These are phyloP conservation scores for Calonectria leucothoes DNA, from an alignment of 2,329 filamentous ascomycete species.

Conservation along the genomic window DNA sequence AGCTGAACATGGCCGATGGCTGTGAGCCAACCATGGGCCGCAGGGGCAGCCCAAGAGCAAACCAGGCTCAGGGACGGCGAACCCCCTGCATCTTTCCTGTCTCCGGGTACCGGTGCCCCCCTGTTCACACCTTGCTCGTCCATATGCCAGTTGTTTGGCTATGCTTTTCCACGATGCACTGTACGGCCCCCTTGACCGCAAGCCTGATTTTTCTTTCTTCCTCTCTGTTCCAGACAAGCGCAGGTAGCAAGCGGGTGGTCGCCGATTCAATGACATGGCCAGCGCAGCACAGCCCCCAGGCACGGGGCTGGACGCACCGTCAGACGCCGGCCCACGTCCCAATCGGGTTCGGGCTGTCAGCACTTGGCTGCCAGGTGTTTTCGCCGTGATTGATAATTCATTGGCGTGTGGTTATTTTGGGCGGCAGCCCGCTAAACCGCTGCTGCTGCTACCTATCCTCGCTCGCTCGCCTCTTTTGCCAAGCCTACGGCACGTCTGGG, in stretches of 20 bases:
- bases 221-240: neutral
- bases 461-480: too few species aligned
- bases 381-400: neutral
- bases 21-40: neutral
- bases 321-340: neutral
- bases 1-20: neutral
- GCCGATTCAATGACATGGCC: neutral
- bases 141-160: conserved; percentile 1
- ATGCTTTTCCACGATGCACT: neutral
- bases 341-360: neutral
- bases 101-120: neutral
- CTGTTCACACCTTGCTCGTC: neutral
- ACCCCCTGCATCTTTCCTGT: neutral
- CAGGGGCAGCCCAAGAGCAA: neutral
- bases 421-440: neutral
- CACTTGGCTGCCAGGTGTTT: neutral
- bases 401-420: conserved; percentile 3
- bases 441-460: too few species aligned
- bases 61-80: neutral
- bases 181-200: neutral
- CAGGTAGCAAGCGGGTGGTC: neutral
- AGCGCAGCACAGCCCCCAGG: neutral
- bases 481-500: too few species aligned
- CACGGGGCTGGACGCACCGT: neutral
- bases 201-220: neutral